phyloP scores from a whole-genome alignment of 768 basidiomycete species.

The Suillus luteus region DNA sequence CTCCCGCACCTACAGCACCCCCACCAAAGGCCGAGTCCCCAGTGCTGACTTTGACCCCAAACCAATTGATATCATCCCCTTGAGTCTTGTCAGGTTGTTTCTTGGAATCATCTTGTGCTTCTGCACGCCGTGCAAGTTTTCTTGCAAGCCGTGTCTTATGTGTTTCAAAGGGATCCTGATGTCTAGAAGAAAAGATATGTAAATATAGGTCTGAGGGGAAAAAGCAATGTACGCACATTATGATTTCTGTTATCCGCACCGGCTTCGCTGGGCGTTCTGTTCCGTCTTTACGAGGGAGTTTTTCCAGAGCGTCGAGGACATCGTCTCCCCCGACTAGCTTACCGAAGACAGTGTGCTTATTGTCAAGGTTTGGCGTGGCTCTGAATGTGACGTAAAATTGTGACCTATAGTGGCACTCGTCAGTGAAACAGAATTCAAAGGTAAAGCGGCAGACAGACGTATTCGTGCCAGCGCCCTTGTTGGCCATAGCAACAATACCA shows the following conservation, averaged over 20 bases:
- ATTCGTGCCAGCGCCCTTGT: constrained; percentile 90
- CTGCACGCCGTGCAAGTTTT: constrained; percentile 56
- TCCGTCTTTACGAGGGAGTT: constrained; percentile 76
- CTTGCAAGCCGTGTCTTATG: constrained; percentile 85
- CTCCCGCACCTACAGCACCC: constrained; percentile 41
- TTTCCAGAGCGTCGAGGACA: constrained; percentile 82
- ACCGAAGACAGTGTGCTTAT: constrained; percentile 95
- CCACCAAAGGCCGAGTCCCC: constrained; percentile 37
- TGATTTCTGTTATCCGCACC: constrained; percentile 80
- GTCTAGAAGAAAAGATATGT: constrained; percentile 43
- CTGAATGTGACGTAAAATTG: constrained; percentile 95
- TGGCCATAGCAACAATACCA: constrained; percentile 93
- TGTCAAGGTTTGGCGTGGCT: constrained; percentile 81
- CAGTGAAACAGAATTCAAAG: constrained; percentile 1
- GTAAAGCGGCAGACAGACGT: constrained; percentile 46
- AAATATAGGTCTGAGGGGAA: constrained; percentile 2
- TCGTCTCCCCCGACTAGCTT: constrained; percentile 96
- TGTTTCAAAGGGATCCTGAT: constrained; percentile 94
- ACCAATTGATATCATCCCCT: constrained; percentile 81
- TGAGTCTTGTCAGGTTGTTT: constrained; percentile 51
- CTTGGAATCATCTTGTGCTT: constrained; percentile 33
- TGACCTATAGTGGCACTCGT: constrained; percentile 50
- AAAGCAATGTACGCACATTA: constrained; percentile 61
- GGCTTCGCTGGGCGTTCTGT: constrained; percentile 87
- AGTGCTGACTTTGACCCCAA: constrained; percentile 79